Evolutionary conservation across 129 eudicot species (phyloP), one percentile per base, ranked within the genome.

Genomic region (Calendula officinalis): DNA sequence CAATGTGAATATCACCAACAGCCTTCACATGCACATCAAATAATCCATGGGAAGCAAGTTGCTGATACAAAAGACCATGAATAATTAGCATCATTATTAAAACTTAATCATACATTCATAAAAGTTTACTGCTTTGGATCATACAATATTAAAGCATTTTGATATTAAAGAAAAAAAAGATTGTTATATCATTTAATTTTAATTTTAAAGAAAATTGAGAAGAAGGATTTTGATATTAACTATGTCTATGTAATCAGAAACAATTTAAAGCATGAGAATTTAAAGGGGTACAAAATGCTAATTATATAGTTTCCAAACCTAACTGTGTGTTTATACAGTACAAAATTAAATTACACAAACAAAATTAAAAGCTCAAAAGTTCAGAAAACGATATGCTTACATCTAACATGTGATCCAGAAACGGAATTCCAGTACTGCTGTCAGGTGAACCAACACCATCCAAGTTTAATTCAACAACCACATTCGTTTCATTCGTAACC

Each of bases 381-480:
- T 15, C 1, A 2, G 1, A 33, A 60, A 30, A 36, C 1, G 11
- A 11, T 58, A 73, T 12, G 73, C 89, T 85, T 10, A 92, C 99
- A 81, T 94, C 99, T 50, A 94, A 68, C 99, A 94, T 94, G 71
- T 94, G 99, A 82, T 88, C 99, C 46, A 92, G 96, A 76, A 92
- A 92, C 1, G 96, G 99, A 52, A 92, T 86, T 32, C 97, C 94
- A 14, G 96, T 88, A 56, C 53, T 63, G 68, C 87, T 85, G 68
- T 92, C 92, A 38, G 96, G 82, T 22, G 88, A 72, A 35, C 96
- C 99, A 13, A 77, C 72, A 13, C 99, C 99, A 74, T 92, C 99
- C 86, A 92, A 60, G 74, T 92, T 85, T 22, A 92, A 77, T 72
- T 82, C 82, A 82, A 92, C 99, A 33, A 7, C 56, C 43, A 92